Base-by-base conservation (phyloP, 148 eudicot genomes). In the Cornus suecica region DNA sequence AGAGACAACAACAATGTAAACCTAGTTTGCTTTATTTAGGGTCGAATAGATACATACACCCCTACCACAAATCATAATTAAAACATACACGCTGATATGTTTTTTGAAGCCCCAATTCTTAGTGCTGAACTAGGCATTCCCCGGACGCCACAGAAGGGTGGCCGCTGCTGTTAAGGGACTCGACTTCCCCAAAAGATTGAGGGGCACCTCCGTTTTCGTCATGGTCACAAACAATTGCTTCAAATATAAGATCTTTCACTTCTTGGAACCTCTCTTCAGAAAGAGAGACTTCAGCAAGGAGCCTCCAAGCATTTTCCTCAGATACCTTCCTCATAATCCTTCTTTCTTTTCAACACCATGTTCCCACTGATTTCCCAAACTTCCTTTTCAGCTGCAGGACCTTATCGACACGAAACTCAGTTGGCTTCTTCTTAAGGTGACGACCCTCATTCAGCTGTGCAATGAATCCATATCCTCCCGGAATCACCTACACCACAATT, bases 371-470 rank as follows among this genome's bases (percentile, higher is more conserved):
- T n/a, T n/a, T n/a, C n/a, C n/a, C n/a, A n/a, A n/a, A n/a, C 95
- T 87, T 20, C 90, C 83, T 86, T 87, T 90, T 76, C 92, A 94
- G 90, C 80, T 94, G 98, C 71, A 94, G 78, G 37, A 94, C 98
- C 87, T 94, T 85, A 76, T 94, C 97, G 26, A 94, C 90, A 24
- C 83, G 86, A 74, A 94, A 94, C 76, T 94, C 98, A 16, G 98
- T 94, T 0, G 95, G 94, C 86, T 97, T 80, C 80, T 94, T 94
- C 88, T 92, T 92, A 11, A 94, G 92, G 79, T 94, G 98, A 13
- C 98, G 95, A 1, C 97, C 98, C 82, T 92, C 98, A 16, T 94
- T 94, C 72, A 94, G 88, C 86, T 94, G 98, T 13, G 95, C 97
- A 74, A 94, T 81, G 75, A 94, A 94, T 23, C 98, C 97, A 76